These are phyloP conservation scores for Sinapis alba DNA, from an alignment of 441 rosid genomes.

Conservation along the genomic window DNA sequence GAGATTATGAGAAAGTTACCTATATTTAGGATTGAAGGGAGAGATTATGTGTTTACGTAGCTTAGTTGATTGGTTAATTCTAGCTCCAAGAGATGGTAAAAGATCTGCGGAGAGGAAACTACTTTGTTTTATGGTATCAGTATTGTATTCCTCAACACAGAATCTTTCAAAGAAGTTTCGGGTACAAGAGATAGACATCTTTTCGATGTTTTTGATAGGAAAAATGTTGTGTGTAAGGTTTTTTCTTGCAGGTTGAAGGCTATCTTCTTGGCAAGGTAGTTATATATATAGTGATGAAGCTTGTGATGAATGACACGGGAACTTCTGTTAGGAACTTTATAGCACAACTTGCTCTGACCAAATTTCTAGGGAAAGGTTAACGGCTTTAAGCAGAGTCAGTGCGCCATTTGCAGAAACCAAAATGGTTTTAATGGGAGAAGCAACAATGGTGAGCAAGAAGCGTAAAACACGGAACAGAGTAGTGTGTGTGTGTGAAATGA, in stretches of 20 bases:
- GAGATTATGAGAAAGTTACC: constrained; percentile 44
- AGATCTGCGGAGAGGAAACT: constrained; percentile 83
- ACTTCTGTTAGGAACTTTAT: constrained; percentile 43
- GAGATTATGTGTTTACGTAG: constrained; percentile 79
- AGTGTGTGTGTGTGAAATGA: constrained; percentile 20
- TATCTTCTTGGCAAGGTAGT: constrained; percentile 40
- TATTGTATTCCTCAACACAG: constrained; percentile 65
- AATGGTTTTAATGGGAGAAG: not conserved
- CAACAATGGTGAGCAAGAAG: not conserved
- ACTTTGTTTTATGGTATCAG: constrained; percentile 50
- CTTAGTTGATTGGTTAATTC: constrained; percentile 78
- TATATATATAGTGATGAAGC: constrained; percentile 48
- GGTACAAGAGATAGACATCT: constrained; percentile 61
- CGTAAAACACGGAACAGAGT: constrained; percentile 30
- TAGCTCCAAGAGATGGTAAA: constrained; percentile 94
- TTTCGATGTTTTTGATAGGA: constrained; percentile 12
- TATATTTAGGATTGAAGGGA: constrained; percentile 71
- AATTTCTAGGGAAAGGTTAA: constrained; percentile 36
- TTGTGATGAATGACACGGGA: constrained; percentile 58
- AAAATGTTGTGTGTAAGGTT: constrained; percentile 27
- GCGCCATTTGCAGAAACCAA: constrained; percentile 41
- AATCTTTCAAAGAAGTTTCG: constrained; percentile 79
- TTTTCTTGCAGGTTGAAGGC: constrained; percentile 32
- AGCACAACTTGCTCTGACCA: constrained; percentile 41
- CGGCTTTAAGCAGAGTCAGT: constrained; percentile 45